Percentiles rank a stretch among this genome's conserved stretches.
Conservation (phyloP, 345 rosid species). For the Brassica incana region DNA sequence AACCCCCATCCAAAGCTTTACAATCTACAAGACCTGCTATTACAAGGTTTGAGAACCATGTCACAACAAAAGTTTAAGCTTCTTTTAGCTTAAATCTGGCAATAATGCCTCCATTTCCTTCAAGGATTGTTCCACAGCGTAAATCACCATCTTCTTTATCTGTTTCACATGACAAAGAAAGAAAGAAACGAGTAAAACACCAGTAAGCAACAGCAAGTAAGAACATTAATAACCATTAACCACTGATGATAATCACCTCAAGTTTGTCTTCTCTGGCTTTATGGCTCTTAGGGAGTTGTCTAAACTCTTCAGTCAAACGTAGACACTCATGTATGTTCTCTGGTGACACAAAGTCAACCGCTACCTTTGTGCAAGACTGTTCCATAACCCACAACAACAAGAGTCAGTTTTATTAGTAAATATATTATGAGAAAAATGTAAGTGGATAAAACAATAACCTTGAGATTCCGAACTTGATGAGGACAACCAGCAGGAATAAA, state of each 20-base stretch:
- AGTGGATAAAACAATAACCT: slow-evolving; percentile 46
- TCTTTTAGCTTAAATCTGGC: background rate
- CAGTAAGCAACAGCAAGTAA: background rate
- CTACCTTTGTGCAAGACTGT: slow-evolving; percentile 96
- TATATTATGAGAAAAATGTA: background rate
- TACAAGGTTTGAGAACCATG: background rate
- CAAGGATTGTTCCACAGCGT: slow-evolving; percentile 31
- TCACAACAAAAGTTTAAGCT: slow-evolving; percentile 5
- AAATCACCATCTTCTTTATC: slow-evolving; percentile 39
- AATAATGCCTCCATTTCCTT: slow-evolving; percentile 31
- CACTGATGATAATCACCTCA: slow-evolving; percentile 53
- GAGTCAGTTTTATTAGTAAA: background rate
- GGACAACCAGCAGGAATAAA: slow-evolving; percentile 98
- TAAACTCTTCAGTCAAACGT: slow-evolving; percentile 80
- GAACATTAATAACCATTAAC: background rate
- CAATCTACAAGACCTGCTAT: slow-evolving; percentile 15
- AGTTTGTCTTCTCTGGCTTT: slow-evolving; percentile 92
- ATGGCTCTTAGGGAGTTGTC: slow-evolving; percentile 82
- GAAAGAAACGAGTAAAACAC: background rate
- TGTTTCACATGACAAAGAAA: slow-evolving; percentile 6
- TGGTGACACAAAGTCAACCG: slow-evolving; percentile 90
- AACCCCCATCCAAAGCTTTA: slow-evolving; percentile 2
- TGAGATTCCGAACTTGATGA: slow-evolving; percentile 94
- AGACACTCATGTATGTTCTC: slow-evolving; percentile 80
- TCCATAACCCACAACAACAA: background rate